Percentiles rank a stretch among this genome's conserved stretches.
Conservation (phyloP, 179 eudicot genomes). For the Actinidia chinensis region DNA sequence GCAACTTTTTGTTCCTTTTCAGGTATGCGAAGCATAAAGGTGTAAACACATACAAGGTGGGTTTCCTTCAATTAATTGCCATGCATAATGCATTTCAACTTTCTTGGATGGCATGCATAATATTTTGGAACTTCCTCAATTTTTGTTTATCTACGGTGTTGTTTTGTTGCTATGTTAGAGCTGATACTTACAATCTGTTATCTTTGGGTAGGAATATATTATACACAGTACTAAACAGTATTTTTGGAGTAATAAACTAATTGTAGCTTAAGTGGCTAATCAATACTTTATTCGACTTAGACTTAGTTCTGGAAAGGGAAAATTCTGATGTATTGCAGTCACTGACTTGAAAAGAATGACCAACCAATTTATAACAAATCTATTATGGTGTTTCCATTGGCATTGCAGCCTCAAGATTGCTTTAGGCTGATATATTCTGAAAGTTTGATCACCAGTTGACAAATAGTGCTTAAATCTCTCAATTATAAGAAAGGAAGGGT, state of each 20-base stretch:
- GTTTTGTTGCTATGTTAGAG: neutral
- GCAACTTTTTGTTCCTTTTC: neutral
- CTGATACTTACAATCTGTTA: neutral
- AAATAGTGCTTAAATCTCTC: neutral
- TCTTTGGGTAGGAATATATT: neutral
- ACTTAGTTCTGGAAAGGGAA: neutral
- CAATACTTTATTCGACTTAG: neutral
- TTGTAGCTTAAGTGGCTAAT: neutral
- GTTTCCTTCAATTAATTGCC: neutral
- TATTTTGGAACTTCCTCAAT: neutral
- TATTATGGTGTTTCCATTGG: neutral
- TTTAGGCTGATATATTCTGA: neutral
- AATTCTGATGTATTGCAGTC: neutral
- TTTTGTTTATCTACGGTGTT: neutral
- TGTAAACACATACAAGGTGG: conserved; percentile 12
- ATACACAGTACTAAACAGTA: neutral
- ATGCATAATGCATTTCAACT: neutral
- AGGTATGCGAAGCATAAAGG: conserved; percentile 19
- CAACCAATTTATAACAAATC: neutral
- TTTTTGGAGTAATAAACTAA: neutral
- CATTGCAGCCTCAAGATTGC: neutral
- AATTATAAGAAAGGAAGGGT: neutral
- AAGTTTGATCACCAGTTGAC: too few species aligned
- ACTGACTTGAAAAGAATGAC: neutral
- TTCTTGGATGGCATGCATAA: neutral